Evolutionary conservation across 345 rosid genomes (phyloP), one percentile per base, ranked within the genome.

Genomic region (Triadica sebifera): DNA sequence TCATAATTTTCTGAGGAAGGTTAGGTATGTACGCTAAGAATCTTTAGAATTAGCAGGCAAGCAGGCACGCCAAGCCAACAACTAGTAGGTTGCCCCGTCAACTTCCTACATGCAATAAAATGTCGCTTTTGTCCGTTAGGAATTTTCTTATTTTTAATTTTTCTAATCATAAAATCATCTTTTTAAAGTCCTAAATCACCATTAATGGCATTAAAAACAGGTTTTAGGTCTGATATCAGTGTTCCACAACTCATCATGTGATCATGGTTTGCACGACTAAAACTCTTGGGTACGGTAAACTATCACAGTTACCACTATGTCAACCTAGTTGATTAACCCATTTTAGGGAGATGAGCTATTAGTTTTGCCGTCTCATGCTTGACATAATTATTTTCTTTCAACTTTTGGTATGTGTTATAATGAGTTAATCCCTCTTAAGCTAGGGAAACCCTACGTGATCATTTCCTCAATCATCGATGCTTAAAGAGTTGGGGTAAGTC

Each of bases 11-110:
- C 7, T n/a, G 34, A 47, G 19, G 43, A 9, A 16, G 16, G 47
- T 55, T 67, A 17, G 66, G 62, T 52, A 57, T 55, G 41, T 29
- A 34, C 12, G 46, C 20, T 38, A 72, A 59, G 74, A 73, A 67
- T 74, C 72, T 66, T 29, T 45, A 25, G 55, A 55, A 59, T 41
- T 69, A 47, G 72, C 34, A n/a, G 71, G 73, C 22, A 52, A 75
- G 82, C 64, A 55, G 75, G 71, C 72, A 74, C 57, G 22, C 81
- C 87, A 85, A 74, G 22, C 81, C 87, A 85, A 74, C 90, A 73
- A 81, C 89, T 72, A 11, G 71, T 39, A 69, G 77, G 89, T 84
- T 85, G 88, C 56, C 67, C 73, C 59, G 83, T 89, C 90, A 67
- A 81, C 81, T 52, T 85, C 88, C 11, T 65, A 74, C 75, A 69